These are phyloP conservation scores for Trichosporon sp. DNA, from an alignment of 1,284 basidiomycete genomes.

Conservation along the genomic window DNA sequence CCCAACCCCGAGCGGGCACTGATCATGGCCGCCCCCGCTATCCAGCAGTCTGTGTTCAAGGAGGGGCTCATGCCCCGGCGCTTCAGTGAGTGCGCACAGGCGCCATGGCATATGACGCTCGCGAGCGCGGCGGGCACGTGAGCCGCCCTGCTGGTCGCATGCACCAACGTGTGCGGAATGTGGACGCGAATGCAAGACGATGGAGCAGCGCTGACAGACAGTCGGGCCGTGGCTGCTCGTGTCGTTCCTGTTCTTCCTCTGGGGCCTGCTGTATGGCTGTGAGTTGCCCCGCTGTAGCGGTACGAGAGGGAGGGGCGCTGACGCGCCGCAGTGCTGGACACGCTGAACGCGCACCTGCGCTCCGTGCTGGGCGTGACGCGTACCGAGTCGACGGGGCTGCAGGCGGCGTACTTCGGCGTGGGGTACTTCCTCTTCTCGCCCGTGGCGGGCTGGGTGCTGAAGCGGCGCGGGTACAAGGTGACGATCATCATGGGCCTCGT, in stretches of 20 bases:
- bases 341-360: conserved; percentile 79
- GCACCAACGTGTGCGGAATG: background rate
- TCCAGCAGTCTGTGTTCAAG: conserved; percentile 4
- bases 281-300: conserved; percentile 63
- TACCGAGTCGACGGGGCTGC: conserved; percentile 74
- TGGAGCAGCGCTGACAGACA: conserved; percentile 14
- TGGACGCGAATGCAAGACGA: background rate
- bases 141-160: background rate
- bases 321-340: conserved; percentile 59
- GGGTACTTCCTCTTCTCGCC: conserved; percentile 59
- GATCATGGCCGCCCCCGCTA: background rate
- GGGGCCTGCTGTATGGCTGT: conserved; percentile 59
- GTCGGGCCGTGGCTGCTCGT: conserved; percentile 62
- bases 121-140: no score
- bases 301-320: conserved; percentile 56
- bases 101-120: no score
- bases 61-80: conserved; percentile 1
- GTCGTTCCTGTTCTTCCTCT: conserved; percentile 75
- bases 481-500: conserved; percentile 61
- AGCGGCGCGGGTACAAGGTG: conserved; percentile 51
- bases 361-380: conserved; percentile 68
- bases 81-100: background rate
- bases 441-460: conserved; percentile 48
- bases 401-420: conserved; percentile 69
- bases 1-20: background rate